Evolutionary conservation across 345 rosid genomes (phyloP).

Genomic region (Eucalyptus paniculata): DNA sequence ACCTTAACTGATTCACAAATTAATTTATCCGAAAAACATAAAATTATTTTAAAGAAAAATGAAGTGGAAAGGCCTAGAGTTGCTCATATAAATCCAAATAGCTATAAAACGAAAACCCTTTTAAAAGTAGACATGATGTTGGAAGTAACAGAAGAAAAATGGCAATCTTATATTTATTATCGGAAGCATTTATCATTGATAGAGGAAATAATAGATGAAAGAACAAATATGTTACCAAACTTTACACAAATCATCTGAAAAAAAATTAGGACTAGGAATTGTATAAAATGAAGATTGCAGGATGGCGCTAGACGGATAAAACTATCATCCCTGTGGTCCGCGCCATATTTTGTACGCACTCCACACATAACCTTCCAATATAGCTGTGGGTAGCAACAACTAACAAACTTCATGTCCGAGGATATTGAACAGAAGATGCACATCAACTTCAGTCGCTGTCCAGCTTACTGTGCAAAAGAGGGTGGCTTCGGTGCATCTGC

Average conservation of each 20-base stretch:
- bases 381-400: not conserved
- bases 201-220: not conserved
- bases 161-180: no score
- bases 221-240: not conserved
- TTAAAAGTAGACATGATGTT: not conserved
- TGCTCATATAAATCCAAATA: no score
- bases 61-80: no score
- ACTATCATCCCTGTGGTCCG: not conserved
- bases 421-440: not conserved
- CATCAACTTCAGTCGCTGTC: not conserved
- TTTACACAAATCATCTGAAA: not conserved
- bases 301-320: not conserved
- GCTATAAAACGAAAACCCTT: not conserved
- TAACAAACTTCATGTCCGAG: not conserved
- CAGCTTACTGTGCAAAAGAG: not conserved
- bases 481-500: not conserved
- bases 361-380: not conserved
- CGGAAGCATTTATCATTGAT: not conserved
- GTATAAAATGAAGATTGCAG: not conserved
- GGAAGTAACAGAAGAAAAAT: not conserved
- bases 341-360: not conserved
- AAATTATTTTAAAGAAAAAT: no score
- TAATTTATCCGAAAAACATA: no score
- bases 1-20: no score
- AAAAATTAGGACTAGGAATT: not conserved